These are phyloP conservation scores for Metschnikowia cubensis DNA, from an alignment of 805 yeast species.

Conservation along the genomic window DNA sequence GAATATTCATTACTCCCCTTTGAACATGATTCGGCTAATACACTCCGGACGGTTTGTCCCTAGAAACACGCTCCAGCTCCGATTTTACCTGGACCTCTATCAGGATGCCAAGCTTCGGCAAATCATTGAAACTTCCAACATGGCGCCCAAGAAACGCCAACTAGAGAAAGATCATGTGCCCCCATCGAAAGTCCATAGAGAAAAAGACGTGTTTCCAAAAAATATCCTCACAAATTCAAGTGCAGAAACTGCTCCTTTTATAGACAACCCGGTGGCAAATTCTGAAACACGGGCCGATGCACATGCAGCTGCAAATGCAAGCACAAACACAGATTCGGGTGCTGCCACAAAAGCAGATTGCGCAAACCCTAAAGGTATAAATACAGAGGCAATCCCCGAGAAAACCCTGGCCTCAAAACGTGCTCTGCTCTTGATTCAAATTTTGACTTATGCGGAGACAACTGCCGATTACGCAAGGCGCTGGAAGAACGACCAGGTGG, in stretches of 20 bases:
- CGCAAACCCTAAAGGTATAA: neutral
- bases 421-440: neutral
- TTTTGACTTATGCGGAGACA: neutral
- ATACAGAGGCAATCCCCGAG: neutral
- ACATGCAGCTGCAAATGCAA: conserved; percentile 7
- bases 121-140: conserved; percentile 35
- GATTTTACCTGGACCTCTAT: neutral
- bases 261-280: conserved; percentile 1
- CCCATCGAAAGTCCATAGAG: neutral
- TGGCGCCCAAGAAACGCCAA: conserved; percentile 21
- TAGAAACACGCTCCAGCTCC: neutral
- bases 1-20: neutral
- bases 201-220: neutral
- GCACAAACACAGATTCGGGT: conserved; percentile 8
- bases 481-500: neutral
- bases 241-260: neutral
- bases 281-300: neutral
- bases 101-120: conserved; percentile 28
- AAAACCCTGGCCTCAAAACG: neutral
- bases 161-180: neutral
- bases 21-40: neutral
- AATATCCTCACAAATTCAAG: neutral
- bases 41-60: neutral
- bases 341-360: neutral
- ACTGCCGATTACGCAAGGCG: neutral